Base-by-base conservation (phyloP, 495 filamentous ascomycete species). In the Hypoxylon lienhwacheense region DNA sequence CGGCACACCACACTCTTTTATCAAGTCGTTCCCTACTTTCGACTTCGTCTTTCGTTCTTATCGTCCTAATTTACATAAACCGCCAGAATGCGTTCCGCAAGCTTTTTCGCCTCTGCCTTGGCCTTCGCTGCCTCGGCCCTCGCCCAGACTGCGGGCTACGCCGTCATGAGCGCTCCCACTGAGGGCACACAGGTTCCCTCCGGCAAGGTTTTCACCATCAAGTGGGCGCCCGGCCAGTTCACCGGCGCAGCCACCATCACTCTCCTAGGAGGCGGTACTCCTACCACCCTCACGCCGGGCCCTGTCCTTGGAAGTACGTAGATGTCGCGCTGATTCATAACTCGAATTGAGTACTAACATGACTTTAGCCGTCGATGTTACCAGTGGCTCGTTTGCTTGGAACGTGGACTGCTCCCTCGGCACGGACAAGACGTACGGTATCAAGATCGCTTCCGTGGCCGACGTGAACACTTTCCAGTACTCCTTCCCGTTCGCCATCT, bases 401-500 rank as follows among this genome's bases (percentile, higher is more conserved):
- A 34, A 40, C 2, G 73, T 79, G n/a, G 50, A 47, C 58, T 57
- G 66, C 29, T 43, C 53, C 16, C 68, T 75, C 15, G 73, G 73
- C 54, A 42, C 42, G 17, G 55, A 69, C 2, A 63, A 58, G 37
- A 67, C 64, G 53, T 79, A 79, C 55, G 76, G 76, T 46, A 61
- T 79, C 64, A 66, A 65, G 65, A 66, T 79, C 62, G 55, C 52
- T 35, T 60, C 61, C 31, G 69, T 70, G 17, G 51, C 56, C 53
- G 50, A 75, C 56, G 17, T 41, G 7, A 37, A 15, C n/a, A 63
- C 68, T 56, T 77, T 73, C 72, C 76, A 79, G 68, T 79, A 73
- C 71, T 69, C 68, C 14, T 74, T 74, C 71, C 75, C 76, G 33
- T 79, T 79, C 69, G 28, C 62, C 54, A 75, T 79, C 63, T 57